Percentiles rank a stretch among this genome's conserved stretches.
Conservation (phyloP, 129 eudicot species). For the Flaveria bidentis region DNA sequence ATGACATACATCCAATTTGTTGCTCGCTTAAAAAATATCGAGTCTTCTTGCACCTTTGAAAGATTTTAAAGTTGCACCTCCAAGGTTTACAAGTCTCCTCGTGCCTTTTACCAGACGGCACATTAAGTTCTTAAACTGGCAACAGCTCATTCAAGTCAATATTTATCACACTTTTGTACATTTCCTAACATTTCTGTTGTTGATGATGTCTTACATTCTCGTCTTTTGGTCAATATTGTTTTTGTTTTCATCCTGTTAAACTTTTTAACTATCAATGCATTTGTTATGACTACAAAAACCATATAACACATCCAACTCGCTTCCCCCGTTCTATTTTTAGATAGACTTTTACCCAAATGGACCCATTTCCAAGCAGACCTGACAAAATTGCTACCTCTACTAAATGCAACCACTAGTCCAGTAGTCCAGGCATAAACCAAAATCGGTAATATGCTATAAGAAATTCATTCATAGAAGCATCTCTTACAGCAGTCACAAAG, state of each 20-base stretch:
- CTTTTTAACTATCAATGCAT: not conserved
- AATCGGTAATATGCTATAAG: conserved; percentile 6
- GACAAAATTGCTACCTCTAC: not conserved
- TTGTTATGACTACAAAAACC: not conserved
- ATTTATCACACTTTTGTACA: too few relatives aligned
- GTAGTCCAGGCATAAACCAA: not conserved
- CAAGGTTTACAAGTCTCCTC: too few relatives aligned
- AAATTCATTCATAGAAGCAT: conserved; percentile 12
- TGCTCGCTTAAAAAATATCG: too few relatives aligned
- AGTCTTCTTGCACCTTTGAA: too few relatives aligned
- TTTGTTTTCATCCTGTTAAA: not conserved
- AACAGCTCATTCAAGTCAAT: too few relatives aligned
- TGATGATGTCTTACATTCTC: not conserved
- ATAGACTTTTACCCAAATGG: not conserved
- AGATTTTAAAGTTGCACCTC: too few relatives aligned
- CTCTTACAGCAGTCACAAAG: conserved; percentile 13
- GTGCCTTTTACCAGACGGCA: too few relatives aligned
- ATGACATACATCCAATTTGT: too few relatives aligned
- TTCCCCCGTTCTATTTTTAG: not conserved
- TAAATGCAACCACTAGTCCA: not conserved
- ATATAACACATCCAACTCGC: not conserved
- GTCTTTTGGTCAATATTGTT: not conserved
- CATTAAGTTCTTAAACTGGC: too few relatives aligned
- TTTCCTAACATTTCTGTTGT: not conserved
- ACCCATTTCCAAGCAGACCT: not conserved